These are phyloP conservation scores for Cladobotryum protrusum DNA, from an alignment of 2,329 filamentous ascomycete genomes.

Conservation along the genomic window DNA sequence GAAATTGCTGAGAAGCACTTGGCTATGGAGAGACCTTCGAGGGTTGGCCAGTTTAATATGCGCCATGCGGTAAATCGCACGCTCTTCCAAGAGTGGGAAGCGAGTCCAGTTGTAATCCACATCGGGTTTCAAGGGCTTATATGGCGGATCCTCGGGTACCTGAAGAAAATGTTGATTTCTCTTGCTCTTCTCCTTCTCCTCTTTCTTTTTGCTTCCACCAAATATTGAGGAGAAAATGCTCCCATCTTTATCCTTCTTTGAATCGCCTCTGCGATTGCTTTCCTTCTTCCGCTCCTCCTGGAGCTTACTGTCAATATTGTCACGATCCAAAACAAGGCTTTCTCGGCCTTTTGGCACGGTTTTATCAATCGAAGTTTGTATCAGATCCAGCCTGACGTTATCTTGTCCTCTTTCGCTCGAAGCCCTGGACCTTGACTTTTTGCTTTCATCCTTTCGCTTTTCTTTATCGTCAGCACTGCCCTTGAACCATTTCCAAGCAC, in stretches of 20 bases:
- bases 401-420: slow-evolving; percentile 60
- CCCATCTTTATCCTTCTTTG: slow-evolving; percentile 88
- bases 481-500: slow-evolving; percentile 66
- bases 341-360: slow-evolving; percentile 63
- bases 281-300: slow-evolving; percentile 81
- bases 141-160: slow-evolving; percentile 71
- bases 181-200: slow-evolving; percentile 64
- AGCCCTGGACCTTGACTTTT: slow-evolving; percentile 59
- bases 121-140: slow-evolving; percentile 70
- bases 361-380: slow-evolving; percentile 81
- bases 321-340: slow-evolving; percentile 76
- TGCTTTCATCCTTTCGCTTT: slow-evolving; percentile 54
- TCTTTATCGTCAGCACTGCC: slow-evolving; percentile 67
- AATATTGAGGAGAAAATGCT: slow-evolving; percentile 94
- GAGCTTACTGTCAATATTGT: slow-evolving; percentile 63
- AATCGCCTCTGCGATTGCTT: slow-evolving; percentile 64
- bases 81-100: slow-evolving; percentile 90
- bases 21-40: slow-evolving; percentile 81
- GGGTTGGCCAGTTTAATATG: slow-evolving; percentile 99
- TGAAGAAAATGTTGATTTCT: slow-evolving; percentile 71
- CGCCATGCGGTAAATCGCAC: slow-evolving; percentile 96
- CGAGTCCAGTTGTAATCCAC: slow-evolving; percentile 95
- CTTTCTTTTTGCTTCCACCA: slow-evolving; percentile 81
- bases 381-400: slow-evolving; percentile 74
- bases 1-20: slow-evolving; percentile 95